Evolutionary conservation across 257 asterid species (phyloP), one percentile per base, ranked within the genome.

Genomic region (Craterostigma plantagineum): DNA sequence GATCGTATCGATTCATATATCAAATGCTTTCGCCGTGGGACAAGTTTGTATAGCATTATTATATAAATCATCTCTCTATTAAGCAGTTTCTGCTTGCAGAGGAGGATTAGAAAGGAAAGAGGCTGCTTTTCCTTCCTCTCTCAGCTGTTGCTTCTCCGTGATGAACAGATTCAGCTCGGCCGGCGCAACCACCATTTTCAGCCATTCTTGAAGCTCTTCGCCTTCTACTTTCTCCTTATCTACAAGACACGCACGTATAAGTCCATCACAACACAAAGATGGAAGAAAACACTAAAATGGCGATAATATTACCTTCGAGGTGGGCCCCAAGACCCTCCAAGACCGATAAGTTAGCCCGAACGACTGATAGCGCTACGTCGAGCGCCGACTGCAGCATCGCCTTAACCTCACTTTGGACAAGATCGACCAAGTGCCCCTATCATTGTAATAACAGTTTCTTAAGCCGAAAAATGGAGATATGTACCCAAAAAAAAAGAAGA

Each of bases 191-290:
- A 90, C 96, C 62, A 57, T 39, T 56, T 68, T 90, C 70, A 90
- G 57, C 92, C 92, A 75, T 63, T 75, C 80, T 58, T 83, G 91
- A 55, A 90, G 77, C 48, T 83, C 94, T 63, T 90, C 92, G 9
- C 96, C 96, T 68, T 83, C 96, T 47, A 90, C 94, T 57, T 83
- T 90, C 77, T 90, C 99, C 39, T 77, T 77, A 13, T 69, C 99
- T 90, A 63, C 42, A 45, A 36, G 40, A 12, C 3, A 36, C 8
- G 12, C 12, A 9, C 14, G 4, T n/a, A n/a, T n/a, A 10, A 9
- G 4, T 12, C 14, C 3, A 36, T 36, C 12, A 9, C 14, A 10
- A 8, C 47, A 43, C 6, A 6, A 23, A 23, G 10, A 10, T 17
- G 10, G 10, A 35, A 38, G 11, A 4, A 33, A 43, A 36, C 43